phyloP scores from a whole-genome alignment of 2,329 filamentous ascomycete species.

The Exophiala calicioides region DNA sequence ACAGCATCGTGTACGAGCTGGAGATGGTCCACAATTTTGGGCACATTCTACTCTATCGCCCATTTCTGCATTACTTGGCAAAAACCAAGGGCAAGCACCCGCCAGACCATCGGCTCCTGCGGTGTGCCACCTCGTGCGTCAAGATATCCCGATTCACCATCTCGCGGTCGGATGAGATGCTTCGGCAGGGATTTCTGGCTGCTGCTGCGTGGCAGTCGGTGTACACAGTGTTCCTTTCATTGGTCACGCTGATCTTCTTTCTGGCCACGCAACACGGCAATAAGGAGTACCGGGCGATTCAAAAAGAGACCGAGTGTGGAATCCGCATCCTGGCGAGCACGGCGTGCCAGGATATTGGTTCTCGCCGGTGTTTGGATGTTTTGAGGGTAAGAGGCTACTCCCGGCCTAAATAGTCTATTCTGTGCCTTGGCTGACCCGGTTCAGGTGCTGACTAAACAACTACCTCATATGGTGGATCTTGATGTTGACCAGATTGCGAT shows the following conservation, averaged over 20 bases:
- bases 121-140: conserved; percentile 21
- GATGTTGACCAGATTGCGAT: conserved; percentile 17
- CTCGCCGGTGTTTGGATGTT: conserved; percentile 21
- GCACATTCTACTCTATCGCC: conserved; percentile 31
- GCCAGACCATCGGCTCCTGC: conserved; percentile 13
- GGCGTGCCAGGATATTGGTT: conserved; percentile 24
- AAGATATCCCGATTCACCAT: conserved; percentile 21
- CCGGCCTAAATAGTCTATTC: background rate
- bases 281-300: conserved; percentile 9
- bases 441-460: conserved; percentile 16
- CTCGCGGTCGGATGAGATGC: conserved; percentile 17
- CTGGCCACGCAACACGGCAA: conserved; percentile 22
- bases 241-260: conserved; percentile 23
- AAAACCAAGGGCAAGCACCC: conserved; percentile 17
- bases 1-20: conserved; percentile 24
- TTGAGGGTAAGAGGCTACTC: conserved; percentile 17
- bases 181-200: conserved; percentile 18
- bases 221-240: conserved; percentile 25
- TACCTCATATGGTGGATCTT: conserved; percentile 17
- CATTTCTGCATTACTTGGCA: conserved; percentile 30
- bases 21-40: conserved; percentile 27
- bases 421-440: background rate
- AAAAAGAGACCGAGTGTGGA: conserved; percentile 20
- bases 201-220: conserved; percentile 25
- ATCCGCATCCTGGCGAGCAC: conserved; percentile 22